phyloP scores from a whole-genome alignment of 139 green algal genomes.

The Chlorella sp. region DNA sequence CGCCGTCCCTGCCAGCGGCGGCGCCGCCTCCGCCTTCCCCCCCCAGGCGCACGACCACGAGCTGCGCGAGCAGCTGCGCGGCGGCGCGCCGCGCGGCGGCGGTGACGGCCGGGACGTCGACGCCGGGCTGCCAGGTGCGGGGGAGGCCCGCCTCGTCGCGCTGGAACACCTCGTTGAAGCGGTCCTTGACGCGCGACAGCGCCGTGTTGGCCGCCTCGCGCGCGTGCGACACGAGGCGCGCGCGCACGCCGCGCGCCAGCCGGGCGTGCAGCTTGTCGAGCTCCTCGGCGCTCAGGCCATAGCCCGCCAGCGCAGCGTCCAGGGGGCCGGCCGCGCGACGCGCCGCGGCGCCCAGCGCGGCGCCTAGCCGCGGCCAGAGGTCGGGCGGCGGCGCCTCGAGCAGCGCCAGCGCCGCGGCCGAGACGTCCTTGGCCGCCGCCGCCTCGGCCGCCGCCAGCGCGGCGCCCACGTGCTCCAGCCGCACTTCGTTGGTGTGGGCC shows the following conservation, averaged over 20 bases:
- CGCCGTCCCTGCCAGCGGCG: slow-evolving; percentile 12
- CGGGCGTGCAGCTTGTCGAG: slow-evolving; percentile 14
- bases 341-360: slow-evolving; percentile 27
- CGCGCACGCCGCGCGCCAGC: slow-evolving; percentile 24
- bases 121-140: slow-evolving; percentile 69
- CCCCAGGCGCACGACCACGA: slow-evolving; percentile 46
- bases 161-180: slow-evolving; percentile 76
- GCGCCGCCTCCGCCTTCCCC: not conserved
- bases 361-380: slow-evolving; percentile 71
- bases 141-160: slow-evolving; percentile 74
- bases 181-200: slow-evolving; percentile 77
- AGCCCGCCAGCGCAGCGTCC: slow-evolving; percentile 47
- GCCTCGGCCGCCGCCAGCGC: slow-evolving; percentile 26
- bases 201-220: slow-evolving; percentile 78
- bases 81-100: slow-evolving; percentile 61
- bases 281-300: slow-evolving; percentile 44
- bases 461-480: slow-evolving; percentile 31
- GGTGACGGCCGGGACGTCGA: slow-evolving; percentile 72
- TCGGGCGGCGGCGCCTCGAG: slow-evolving; percentile 57
- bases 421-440: slow-evolving; percentile 21
- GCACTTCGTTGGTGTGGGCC: slow-evolving; percentile 5
- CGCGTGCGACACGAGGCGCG: slow-evolving; percentile 47
- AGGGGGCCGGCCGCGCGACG: slow-evolving; percentile 11
- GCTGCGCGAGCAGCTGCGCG: slow-evolving; percentile 68
- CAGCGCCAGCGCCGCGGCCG: slow-evolving; percentile 35